Base-by-base conservation (phyloP, 768 basidiomycete species). In the Termitomyces heimii region DNA sequence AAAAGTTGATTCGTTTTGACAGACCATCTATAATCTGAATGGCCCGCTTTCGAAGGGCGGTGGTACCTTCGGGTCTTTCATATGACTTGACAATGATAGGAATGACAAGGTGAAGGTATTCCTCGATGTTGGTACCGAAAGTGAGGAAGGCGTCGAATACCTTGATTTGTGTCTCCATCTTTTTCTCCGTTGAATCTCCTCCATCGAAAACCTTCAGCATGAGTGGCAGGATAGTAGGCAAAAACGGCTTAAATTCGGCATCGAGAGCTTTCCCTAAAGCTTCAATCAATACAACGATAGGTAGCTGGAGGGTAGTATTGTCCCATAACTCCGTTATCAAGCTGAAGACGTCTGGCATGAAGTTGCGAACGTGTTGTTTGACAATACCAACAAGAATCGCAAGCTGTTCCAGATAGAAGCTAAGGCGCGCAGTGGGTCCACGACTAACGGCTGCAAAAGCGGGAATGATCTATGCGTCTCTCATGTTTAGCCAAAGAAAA, bases 51-150 rank as follows among this genome's bases (percentile, higher is more conserved):
- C 95, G 86, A 49, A 99, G 75, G 12, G 82, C 72, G 2, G 82
- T 82, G 2, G 85, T 82, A 6, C 83, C 86, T 58, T 94, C 92
- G 1, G 82, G 70, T 35, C 90, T 81, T 67, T 98, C 97, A 62
- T 94, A 95, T 5, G 92, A 86, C 68, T 84, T 88, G 55, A 98
- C 88, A 59, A 98, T 92, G 62, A 95, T 87, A 0, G 97, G 97
- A 51, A 99, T 89, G 60, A 98, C 89, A 39, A 99, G 86, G 71
- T 98, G 96, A 16, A 98, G 79, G 70, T 98, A 98, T 68, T 99
- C 97, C 69, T 99, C 97, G 58, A 98, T 89, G 69, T 95, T 98
- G 3, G 91, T 81, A 5, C 97, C 97, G 66, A 99, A 98, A 0
- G 94, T 93, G 63, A 92, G 80, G 69, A 98, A 92, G 0, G 96